phyloP scores from a whole-genome alignment of 1,139 yeast genomes.

The Yamadazyma triangularis region DNA sequence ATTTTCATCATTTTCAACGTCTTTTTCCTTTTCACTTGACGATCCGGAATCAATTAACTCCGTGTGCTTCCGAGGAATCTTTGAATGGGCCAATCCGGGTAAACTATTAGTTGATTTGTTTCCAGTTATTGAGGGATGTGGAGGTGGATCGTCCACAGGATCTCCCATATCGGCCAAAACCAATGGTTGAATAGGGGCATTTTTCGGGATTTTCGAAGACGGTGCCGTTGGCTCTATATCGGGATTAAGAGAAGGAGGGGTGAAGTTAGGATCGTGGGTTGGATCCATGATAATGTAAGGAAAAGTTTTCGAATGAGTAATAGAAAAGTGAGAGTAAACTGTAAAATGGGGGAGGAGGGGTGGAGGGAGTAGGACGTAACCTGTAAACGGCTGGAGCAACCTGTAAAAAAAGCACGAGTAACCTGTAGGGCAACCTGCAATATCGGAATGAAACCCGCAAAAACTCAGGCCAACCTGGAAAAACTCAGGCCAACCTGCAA shows the following conservation, averaged over 20 bases:
- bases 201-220: slow-evolving; percentile 65
- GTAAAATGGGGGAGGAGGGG: too few relatives aligned
- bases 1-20: not conserved
- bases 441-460: not conserved
- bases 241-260: slow-evolving; percentile 63
- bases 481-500: too few relatives aligned
- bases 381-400: too few relatives aligned
- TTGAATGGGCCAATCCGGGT: too few relatives aligned
- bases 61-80: slow-evolving; percentile 40
- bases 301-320: too few relatives aligned
- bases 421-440: too few relatives aligned
- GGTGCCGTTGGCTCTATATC: slow-evolving; percentile 68
- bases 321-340: too few relatives aligned
- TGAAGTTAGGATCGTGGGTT: slow-evolving; percentile 72
- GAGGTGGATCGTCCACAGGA: slow-evolving; percentile 71
- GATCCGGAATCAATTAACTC: slow-evolving; percentile 27
- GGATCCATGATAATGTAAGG: too few relatives aligned
- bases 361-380: too few relatives aligned
- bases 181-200: slow-evolving; percentile 68
- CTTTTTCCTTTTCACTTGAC: not conserved
- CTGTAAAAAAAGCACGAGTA: too few relatives aligned
- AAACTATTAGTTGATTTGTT: slow-evolving; percentile 7
- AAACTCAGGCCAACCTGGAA: too few relatives aligned
- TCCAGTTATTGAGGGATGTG: slow-evolving; percentile 34
- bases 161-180: slow-evolving; percentile 73